Evolutionary conservation across 2,329 filamentous ascomycete species (phyloP).

Genomic region (Proliferodiscus dingleyae): DNA sequence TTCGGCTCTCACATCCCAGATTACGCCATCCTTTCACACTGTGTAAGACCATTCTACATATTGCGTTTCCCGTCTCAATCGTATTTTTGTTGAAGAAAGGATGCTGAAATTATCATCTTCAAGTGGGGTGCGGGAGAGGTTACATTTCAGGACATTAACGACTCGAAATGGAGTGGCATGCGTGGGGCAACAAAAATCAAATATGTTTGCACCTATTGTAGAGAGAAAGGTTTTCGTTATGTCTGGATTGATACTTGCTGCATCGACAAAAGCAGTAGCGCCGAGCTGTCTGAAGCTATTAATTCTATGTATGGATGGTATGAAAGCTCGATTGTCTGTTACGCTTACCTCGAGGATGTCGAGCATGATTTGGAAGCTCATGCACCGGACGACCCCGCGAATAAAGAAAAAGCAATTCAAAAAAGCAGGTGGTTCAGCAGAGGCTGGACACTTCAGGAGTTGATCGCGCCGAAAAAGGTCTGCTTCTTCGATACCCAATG

Average conservation of each 20-base stretch:
- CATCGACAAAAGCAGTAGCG: neutral
- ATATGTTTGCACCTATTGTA: neutral
- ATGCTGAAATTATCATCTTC: neutral
- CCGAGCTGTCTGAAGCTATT: too few species aligned
- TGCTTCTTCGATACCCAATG: neutral
- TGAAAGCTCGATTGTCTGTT: neutral
- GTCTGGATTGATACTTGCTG: neutral
- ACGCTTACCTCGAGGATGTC: slow-evolving; percentile 3
- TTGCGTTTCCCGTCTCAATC: too few species aligned
- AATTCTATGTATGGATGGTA: slow-evolving; percentile 1
- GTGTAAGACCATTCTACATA: neutral
- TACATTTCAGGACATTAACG: slow-evolving; percentile 1
- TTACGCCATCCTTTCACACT: slow-evolving; percentile 20
- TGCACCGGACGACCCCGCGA: too few species aligned
- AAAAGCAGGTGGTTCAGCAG: neutral
- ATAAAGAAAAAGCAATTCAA: neutral
- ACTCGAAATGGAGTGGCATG: neutral
- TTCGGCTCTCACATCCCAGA: slow-evolving; percentile 2
- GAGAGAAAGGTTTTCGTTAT: neutral
- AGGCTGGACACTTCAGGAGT: slow-evolving; percentile 1
- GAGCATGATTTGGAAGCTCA: neutral
- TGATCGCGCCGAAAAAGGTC: slow-evolving; percentile 1
- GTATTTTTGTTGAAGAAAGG: too few species aligned
- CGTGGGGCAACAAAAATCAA: neutral
- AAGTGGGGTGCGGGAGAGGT: slow-evolving; percentile 14